Evolutionary conservation across 148 eudicot genomes (phyloP).

Genomic region (Chenopodium suecicum): DNA sequence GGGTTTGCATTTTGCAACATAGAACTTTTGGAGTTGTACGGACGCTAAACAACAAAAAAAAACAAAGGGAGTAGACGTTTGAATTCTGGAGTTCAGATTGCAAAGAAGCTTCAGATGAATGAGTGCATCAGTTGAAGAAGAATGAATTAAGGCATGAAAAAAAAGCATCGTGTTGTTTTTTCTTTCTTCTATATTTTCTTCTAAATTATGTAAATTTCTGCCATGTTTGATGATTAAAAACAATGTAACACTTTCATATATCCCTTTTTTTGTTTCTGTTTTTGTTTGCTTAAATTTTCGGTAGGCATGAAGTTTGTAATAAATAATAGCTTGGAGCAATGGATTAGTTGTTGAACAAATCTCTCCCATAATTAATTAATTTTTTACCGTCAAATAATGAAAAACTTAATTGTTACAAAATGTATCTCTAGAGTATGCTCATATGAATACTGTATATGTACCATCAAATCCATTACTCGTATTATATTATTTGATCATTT

Average conservation of each 20-base stretch:
- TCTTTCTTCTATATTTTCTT: not conserved
- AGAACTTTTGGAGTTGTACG: slow-evolving; percentile 4
- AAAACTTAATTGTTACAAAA: no score
- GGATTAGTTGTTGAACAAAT: not conserved
- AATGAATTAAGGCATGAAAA: not conserved
- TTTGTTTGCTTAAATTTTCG: not conserved
- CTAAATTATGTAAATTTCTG: not conserved
- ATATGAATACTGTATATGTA: no score
- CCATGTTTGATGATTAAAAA: not conserved
- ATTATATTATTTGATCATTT: no score
- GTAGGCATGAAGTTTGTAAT: not conserved
- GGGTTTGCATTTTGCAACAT: not conserved
- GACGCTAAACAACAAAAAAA: not conserved
- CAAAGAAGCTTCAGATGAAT: slow-evolving; percentile 6
- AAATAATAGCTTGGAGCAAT: not conserved
- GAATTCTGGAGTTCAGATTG: not conserved
- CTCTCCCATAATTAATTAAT: not conserved
- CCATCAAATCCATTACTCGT: no score
- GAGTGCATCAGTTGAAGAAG: not conserved
- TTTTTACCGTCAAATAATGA: no score
- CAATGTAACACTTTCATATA: not conserved
- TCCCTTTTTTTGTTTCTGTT: not conserved
- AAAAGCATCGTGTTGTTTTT: not conserved
- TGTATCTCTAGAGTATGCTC: no score
- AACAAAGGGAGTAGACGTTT: not conserved